Base-by-base conservation (phyloP, 441 rosid genomes). In the Corymbia calophylla region DNA sequence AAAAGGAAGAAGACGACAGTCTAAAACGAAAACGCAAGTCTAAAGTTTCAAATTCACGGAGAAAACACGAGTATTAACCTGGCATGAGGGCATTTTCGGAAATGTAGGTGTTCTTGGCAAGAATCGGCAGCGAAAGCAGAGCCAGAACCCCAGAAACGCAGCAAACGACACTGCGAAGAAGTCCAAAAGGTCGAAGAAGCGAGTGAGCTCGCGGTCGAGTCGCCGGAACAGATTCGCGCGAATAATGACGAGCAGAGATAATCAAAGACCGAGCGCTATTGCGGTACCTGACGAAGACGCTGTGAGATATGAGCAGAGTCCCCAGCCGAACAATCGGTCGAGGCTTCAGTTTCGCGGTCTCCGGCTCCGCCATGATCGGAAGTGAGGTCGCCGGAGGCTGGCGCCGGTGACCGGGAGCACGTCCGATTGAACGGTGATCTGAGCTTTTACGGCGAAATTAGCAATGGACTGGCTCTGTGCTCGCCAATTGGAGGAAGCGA, bases 41-140 rank as follows among this genome's bases (percentile, higher is more conserved):
- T 10, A 88, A 51, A 4, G 51, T 7, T 6, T 23, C 48, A 47
- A 84, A 44, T 17, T 53, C 29, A 62, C 17, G 25, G 51, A 73
- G 81, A 14, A 44, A 27, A 73, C 18, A 48, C 87, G 66, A 21
- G 56, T n/a, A 35, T 25, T 77, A 35, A 97, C 99, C 99, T 93
- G 99, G 99, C 99, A 98, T 95, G 89, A 98, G 96, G 85, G 99
- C 99, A 89, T 98, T 97, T 93, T 96, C 99, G 29, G 99, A 98
- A 89, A 96, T 94, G 94, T 97, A 95, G 90, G 99, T 96, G 95
- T 94, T 98, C 95, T 97, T 97, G 82, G 99, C 99, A 55, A 98
- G 96, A 48, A 95, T 93, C 49, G 99, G 99, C 21, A 98, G 93
- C 47, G 96, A 91, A 53, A 98, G 91, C 89, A 97, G 95, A 88